These are phyloP conservation scores for Aspergillus pseudonomiae DNA, from an alignment of 2,329 filamentous ascomycete genomes.

Conservation along the genomic window DNA sequence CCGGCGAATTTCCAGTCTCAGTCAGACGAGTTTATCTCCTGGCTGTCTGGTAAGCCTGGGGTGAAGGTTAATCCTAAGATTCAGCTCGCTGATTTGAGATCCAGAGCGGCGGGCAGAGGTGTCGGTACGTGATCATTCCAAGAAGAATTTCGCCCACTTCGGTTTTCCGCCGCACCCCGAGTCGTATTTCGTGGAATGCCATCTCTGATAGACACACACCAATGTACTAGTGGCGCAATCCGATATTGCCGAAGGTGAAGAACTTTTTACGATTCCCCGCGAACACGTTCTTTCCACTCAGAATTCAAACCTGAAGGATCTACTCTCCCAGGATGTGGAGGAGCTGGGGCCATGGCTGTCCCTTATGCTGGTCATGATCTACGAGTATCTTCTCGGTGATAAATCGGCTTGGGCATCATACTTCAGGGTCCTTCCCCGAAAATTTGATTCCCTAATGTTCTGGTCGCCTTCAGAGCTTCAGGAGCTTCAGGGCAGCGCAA, in stretches of 20 bases:
- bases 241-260: conserved; percentile 73
- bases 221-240: conserved; percentile 63
- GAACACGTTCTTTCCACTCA: conserved; percentile 69
- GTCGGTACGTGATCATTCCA: conserved; percentile 56
- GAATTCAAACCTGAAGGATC: conserved; percentile 68
- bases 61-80: conserved; percentile 62
- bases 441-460: conserved; percentile 88
- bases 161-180: conserved; percentile 13
- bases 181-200: conserved; percentile 14
- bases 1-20: conserved; percentile 46
- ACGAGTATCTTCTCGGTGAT: conserved; percentile 66
- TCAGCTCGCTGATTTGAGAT: conserved; percentile 59
- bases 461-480: conserved; percentile 73
- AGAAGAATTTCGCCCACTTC: conserved; percentile 24
- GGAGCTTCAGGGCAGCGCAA: conserved; percentile 74
- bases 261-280: conserved; percentile 79
- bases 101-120: conserved; percentile 61
- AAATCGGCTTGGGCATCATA: conserved; percentile 76
- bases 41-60: conserved; percentile 56
- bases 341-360: conserved; percentile 56
- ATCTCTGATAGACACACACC: conserved; percentile 26
- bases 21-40: conserved; percentile 58
- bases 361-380: conserved; percentile 78
- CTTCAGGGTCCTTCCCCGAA: conserved; percentile 70
- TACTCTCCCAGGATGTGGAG: conserved; percentile 59